Conservation (phyloP, 495 filamentous ascomycete species). For the Aspergillus conjunctus region DNA sequence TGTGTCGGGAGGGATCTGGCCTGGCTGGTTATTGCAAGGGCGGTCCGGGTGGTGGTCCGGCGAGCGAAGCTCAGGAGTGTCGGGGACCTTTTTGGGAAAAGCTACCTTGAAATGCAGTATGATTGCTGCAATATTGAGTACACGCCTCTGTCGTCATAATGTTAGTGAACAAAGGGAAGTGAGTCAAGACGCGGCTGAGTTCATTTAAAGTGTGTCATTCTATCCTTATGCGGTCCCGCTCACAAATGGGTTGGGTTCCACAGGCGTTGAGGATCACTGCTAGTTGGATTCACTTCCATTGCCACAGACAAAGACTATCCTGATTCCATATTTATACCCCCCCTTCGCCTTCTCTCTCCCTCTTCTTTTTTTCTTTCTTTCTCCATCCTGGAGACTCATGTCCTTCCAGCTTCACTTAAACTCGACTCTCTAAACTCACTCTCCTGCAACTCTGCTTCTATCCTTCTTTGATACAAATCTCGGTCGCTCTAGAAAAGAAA, state of each 20-base stretch:
- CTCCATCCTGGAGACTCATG: background rate
- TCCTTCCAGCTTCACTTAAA: background rate
- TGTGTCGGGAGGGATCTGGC: conserved; percentile 26
- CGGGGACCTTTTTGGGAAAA: conserved; percentile 18
- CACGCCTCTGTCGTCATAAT: background rate
- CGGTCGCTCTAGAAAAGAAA: background rate
- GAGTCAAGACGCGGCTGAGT: background rate
- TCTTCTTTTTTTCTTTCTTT: conserved; percentile 1
- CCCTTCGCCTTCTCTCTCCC: conserved; percentile 1
- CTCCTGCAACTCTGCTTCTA: background rate
- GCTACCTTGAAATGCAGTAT: conserved; percentile 27
- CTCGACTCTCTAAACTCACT: background rate
- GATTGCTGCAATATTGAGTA: conserved; percentile 19
- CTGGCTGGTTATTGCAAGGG: conserved; percentile 22
- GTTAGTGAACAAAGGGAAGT: background rate
- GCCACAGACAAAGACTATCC: background rate
- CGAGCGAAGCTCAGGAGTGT: conserved; percentile 19
- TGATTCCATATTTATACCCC: background rate
- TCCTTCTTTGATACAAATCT: no score
- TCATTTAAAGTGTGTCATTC: background rate
- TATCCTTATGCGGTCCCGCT: background rate
- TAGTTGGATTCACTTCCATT: no score
- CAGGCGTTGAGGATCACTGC: no score
- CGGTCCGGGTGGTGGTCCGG: conserved; percentile 15
- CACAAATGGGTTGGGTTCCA: no score